A percentile compares a stretch with the other conserved stretches of the same genome.
These are phyloP conservation scores for Colletotrichum godetiae DNA, from an alignment of 2,329 filamentous ascomycete species.

Conservation along the genomic window DNA sequence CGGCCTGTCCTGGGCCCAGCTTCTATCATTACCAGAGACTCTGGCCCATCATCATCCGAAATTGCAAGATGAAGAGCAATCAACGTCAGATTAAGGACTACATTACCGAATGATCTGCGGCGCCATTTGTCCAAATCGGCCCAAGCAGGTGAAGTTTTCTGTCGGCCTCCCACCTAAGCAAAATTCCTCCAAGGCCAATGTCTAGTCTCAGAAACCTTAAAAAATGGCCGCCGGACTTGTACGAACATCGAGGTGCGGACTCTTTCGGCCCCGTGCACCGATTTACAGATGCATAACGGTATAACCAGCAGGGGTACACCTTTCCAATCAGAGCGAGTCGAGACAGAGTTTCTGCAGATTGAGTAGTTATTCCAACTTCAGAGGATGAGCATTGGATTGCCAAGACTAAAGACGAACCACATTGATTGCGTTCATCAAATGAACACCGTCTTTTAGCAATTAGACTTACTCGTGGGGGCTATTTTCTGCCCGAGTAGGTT, in stretches of 20 bases:
- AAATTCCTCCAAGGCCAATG: neutral
- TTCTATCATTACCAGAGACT: neutral
- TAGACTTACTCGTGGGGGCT: too few relatives aligned
- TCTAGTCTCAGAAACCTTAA: neutral
- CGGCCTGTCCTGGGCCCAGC: too few relatives aligned
- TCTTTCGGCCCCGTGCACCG: neutral
- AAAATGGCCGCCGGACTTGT: neutral
- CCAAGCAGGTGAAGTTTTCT: neutral
- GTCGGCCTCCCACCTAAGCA: too few relatives aligned
- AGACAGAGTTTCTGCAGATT: neutral
- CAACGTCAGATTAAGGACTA: neutral
- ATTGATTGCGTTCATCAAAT: too few relatives aligned
- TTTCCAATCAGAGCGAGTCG: neutral
- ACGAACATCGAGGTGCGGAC: neutral
- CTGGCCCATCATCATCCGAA: too few relatives aligned
- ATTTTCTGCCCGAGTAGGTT: too few relatives aligned
- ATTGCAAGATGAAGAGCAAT: neutral
- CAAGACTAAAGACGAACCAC: too few relatives aligned
- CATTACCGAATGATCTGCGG: neutral
- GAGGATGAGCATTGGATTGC: too few relatives aligned
- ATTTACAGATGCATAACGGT: neutral
- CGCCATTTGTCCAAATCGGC: neutral
- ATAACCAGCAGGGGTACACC: neutral
- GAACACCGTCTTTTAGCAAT: too few relatives aligned
- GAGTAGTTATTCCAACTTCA: neutral